Base-by-base conservation (phyloP, 2,329 filamentous ascomycete genomes). In the Diplodia scrobiculata region DNA sequence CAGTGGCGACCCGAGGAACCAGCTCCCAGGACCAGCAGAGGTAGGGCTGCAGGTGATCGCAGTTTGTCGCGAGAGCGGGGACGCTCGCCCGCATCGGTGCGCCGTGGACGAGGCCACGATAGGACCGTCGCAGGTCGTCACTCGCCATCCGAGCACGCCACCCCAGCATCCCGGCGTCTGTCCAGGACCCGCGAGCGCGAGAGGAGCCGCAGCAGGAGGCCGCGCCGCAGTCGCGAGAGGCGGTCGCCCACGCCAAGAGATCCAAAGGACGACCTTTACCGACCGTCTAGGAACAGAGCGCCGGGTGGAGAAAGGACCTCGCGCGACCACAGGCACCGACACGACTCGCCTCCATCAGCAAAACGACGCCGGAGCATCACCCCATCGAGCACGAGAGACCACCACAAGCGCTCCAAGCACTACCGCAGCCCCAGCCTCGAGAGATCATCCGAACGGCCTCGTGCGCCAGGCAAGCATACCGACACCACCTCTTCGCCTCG, bases 1-100 rank as follows among this genome's bases (percentile, higher is more conserved):
- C 75, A 78, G 76, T 77, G 77, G 77, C 75, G 77, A 77, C 74
- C 75, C 72, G 76, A 78, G 74, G 76, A 77, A 73, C 69, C 71
- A 62, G 74, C 75, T 65, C 68, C 70, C 65, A 70, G 75, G 73
- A 72, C 72, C 68, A 73, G 73, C 68, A 73, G 74, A 68, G 74
- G 75, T 53, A 70, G 71, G 68, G 73, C 74, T 19, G 67, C 67
- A 38, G 70, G 71, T 65, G 72, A 74, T 63, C 70, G 72, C 67
- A 68, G 69, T 71, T 69, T 74, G 69, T 68, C 72, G 66, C 73
- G 73, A 70, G 69, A 74, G 64, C 68, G 68, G 67, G 67, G 68
- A 71, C 70, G 72, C 70, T 76, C 78, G 72, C 73, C 75, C 63
- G 69, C 70, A 71, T 70, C 74, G 72, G 54, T 60, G 48, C 76